Base-by-base conservation (phyloP, 2,329 filamentous ascomycete species). In the Paracamarosporium sp. region DNA sequence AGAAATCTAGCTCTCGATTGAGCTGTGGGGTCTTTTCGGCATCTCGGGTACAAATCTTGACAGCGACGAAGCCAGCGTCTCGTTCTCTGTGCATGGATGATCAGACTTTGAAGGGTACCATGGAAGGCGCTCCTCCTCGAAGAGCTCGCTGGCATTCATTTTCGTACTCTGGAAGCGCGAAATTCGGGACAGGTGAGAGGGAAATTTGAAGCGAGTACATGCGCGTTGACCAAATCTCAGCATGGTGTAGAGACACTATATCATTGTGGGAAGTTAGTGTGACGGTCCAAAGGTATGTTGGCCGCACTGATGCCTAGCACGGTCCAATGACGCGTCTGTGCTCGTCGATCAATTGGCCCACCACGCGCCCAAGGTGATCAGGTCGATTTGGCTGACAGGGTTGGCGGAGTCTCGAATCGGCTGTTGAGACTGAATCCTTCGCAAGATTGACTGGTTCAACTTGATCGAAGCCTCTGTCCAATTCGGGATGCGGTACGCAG, bases 1-100 rank as follows among this genome's bases (percentile, higher is more conserved):
- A 68, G 43, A 70, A 68, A 13, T 61, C 33, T 22, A 70, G 53
- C 53, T 68, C 67, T 59, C 64, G 64, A 63, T 67, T 36, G 40
- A 65, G 31, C 3, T 50, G 61, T 41, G 63, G 0, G 12, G 59
- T 31, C 56, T 60, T 53, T 28, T 57, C 53, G 17, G 54, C 57
- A 53, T 67, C 55, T 62, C 57, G 56, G 36, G 63, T 67, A 48
- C 63, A 67, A 27, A 69, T 43, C 27, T 68, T 68, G 44, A 68
- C 53, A 50, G 62, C 55, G 54, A 57, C 59, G 43, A 65, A 66
- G 56, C 60, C 53, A 57, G 55, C 54, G 54, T 63, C 56, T 57
- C 57, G 53, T 61, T 67, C 57, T 59, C 54, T 60, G 54, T 59
- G 45, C 51, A 61, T 53, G 53, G 9, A 63, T 45, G 44, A 61